phyloP scores from a whole-genome alignment of 177 flowering plant species.

The Vitis hybrid region DNA sequence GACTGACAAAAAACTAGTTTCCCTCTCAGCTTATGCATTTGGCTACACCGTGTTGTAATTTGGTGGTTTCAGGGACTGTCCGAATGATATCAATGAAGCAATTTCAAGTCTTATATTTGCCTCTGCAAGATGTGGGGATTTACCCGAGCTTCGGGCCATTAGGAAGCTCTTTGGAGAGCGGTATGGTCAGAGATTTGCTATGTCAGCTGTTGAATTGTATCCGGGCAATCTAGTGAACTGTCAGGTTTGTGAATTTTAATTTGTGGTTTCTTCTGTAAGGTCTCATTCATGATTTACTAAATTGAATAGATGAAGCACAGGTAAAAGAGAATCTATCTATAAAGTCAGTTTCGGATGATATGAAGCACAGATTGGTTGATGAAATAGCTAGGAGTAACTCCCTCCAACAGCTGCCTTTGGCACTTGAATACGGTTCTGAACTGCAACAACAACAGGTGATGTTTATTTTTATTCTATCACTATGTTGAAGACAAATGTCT shows the following conservation, averaged over 20 bases:
- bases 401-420: conserved; percentile 28
- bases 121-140: conserved; percentile 80
- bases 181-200: conserved; percentile 59
- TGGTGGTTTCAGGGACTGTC: conserved; percentile 60
- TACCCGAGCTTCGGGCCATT: conserved; percentile 72
- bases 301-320: conserved; percentile 24
- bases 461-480: background rate
- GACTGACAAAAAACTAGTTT: too few relatives aligned
- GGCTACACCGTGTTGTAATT: background rate
- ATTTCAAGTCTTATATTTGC: conserved; percentile 79
- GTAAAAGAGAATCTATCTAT: conserved; percentile 46
- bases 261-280: background rate
- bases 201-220: conserved; percentile 46
- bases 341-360: conserved; percentile 48
- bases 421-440: conserved; percentile 41
- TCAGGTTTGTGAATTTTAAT: conserved; percentile 39
- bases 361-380: conserved; percentile 51
- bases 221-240: conserved; percentile 71
- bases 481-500: background rate
- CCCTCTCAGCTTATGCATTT: background rate
- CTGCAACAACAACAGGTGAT: conserved; percentile 33
- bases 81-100: conserved; percentile 81
- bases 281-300: background rate
- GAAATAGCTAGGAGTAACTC: conserved; percentile 50
- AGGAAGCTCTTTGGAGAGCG: conserved; percentile 65